Conservation (phyloP, 768 basidiomycete genomes). For the Xerocomus spinulosus region DNA sequence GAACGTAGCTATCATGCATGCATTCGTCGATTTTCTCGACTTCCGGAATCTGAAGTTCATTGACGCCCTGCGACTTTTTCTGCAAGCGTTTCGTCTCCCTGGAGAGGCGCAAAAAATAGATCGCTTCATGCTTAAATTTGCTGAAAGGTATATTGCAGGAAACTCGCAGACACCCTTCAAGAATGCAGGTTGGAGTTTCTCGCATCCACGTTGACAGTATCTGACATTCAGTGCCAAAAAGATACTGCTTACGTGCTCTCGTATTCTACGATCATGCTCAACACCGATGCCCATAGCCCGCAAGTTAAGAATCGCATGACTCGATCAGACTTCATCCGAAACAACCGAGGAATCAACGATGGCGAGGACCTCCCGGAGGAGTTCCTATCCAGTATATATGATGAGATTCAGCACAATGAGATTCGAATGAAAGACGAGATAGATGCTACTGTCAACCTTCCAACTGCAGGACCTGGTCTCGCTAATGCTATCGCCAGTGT, state of each 20-base stretch:
- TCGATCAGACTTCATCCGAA: constrained; percentile 84
- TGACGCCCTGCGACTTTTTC: constrained; percentile 82
- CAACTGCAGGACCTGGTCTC: constrained; percentile 59
- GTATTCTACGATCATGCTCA: constrained; percentile 92
- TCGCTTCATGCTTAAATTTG: constrained; percentile 98
- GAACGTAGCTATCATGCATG: constrained; percentile 94
- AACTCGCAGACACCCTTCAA: constrained; percentile 84
- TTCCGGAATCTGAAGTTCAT: constrained; percentile 80
- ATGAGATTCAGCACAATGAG: constrained; percentile 88
- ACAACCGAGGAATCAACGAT: constrained; percentile 97
- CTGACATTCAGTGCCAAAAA: constrained; percentile 27
- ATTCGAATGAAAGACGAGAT: constrained; percentile 99
- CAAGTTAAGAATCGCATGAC: constrained; percentile 95
- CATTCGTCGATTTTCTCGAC: constrained; percentile 90
- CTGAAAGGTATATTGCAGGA: constrained; percentile 90
- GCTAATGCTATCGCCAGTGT: constrained; percentile 82
- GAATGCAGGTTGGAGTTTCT: constrained; percentile 72
- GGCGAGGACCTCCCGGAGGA: constrained; percentile 85
- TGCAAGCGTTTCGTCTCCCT: constrained; percentile 95
- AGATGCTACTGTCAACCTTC: constrained; percentile 47
- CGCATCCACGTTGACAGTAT: neutral
- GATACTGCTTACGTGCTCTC: constrained; percentile 94
- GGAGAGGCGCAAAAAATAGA: constrained; percentile 99
- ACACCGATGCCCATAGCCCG: constrained; percentile 95
- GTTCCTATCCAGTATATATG: constrained; percentile 69